Base-by-base conservation (phyloP, 805 yeast genomes). In the Nadsonia fulvescens region DNA sequence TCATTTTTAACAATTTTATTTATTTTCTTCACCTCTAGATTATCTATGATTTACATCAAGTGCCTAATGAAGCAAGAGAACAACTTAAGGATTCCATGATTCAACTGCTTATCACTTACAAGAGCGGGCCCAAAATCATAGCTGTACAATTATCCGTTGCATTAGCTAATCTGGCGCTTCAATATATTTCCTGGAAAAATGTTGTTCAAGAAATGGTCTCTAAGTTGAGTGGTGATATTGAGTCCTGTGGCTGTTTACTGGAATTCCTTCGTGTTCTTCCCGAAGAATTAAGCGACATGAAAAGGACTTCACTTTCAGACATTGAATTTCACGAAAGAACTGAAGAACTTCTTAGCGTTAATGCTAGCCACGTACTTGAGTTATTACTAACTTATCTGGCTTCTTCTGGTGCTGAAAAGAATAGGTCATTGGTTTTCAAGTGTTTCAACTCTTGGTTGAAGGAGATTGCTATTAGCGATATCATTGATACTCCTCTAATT, bases 371-470 rank as follows among this genome's bases (percentile, higher is more conserved):
- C 19, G 79, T 89, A 1, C 52, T 86, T 27, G 47, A 61, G 29
- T 58, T 79, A 27, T 54, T 86, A 37, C 57, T 71, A 20, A 57
- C 61, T 23, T 58, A 69, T 32, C 16, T 14, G 5, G 50, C 49
- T 29, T 37, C 53, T 3, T 35, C 56, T 0, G 33, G 44, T 18
- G 33, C 46, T 5, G 45, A 44, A 30, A 54, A 49, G 32, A 40
- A 46, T 27, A 44, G 49, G 34, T 38, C 62, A 2, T 48, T 66
- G 27, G 58, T 81, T 5, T 58, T 86, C 31, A 73, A 70, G 34
- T 76, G 93, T 49, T 54, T 91, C 31, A 71, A 73, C 38, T 75
- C 91, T 12, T 89, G 99, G 99, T 71, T 89, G 32, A 63, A 62
- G 34, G 98, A 91, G 46, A 67, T 81, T 25, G 77, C 86, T 3